Conservation (phyloP, 75 land plant species). For the Isoetes taiwanensis region DNA sequence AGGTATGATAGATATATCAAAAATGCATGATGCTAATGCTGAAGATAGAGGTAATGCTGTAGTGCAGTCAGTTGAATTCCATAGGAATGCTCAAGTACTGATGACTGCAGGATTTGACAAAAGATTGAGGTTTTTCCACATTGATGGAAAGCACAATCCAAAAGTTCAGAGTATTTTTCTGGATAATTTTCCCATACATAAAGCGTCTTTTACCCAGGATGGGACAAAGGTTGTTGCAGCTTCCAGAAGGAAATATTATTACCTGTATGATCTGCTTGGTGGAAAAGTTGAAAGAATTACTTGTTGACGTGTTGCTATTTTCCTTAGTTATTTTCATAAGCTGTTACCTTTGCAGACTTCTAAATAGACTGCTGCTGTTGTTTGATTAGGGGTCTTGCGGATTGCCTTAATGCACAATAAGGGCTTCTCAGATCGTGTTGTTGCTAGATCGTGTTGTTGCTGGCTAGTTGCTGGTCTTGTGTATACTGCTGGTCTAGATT, state of each 20-base stretch:
- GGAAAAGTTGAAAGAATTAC: slow-evolving; percentile 54
- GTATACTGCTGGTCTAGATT: too few species aligned
- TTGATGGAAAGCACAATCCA: slow-evolving; percentile 83
- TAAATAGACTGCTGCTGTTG: too few species aligned
- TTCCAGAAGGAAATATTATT: slow-evolving; percentile 71
- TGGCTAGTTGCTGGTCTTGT: too few species aligned
- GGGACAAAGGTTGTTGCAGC: slow-evolving; percentile 70
- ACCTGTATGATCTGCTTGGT: slow-evolving; percentile 57
- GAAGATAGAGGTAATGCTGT: slow-evolving; percentile 58
- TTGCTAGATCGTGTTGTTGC: too few species aligned
- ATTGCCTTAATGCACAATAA: too few species aligned
- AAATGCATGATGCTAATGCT: slow-evolving; percentile 55
- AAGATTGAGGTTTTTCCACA: slow-evolving; percentile 69
- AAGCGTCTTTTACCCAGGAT: slow-evolving; percentile 78
- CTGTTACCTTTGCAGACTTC: too few species aligned
- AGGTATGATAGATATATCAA: slow-evolving; percentile 55
- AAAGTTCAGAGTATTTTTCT: slow-evolving; percentile 71
- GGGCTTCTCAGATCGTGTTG: too few species aligned
- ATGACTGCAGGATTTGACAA: slow-evolving; percentile 67
- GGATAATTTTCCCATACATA: slow-evolving; percentile 68
- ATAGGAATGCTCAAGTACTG: slow-evolving; percentile 64
- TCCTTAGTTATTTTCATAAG: too few species aligned
- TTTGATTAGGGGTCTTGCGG: too few species aligned
- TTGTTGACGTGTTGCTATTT: too few species aligned
- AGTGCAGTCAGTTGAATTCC: slow-evolving; percentile 76